Conservation (phyloP, 2,329 filamentous ascomycete species). For the Aspergillus tanneri region DNA sequence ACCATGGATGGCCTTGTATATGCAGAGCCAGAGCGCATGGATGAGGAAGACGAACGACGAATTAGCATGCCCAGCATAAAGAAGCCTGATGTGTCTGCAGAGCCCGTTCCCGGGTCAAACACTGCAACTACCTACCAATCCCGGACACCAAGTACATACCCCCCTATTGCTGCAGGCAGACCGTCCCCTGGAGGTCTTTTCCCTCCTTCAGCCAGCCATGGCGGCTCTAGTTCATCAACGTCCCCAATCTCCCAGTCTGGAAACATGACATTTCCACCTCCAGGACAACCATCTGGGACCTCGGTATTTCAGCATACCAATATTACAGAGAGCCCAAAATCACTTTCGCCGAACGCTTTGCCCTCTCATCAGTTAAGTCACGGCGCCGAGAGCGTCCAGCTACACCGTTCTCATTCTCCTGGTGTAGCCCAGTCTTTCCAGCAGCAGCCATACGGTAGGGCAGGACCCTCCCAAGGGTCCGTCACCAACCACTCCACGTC, state of each 20-base stretch:
- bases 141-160: constrained; percentile 73
- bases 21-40: constrained; percentile 50
- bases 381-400: constrained; percentile 35
- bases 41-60: constrained; percentile 50
- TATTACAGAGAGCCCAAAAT: constrained; percentile 86
- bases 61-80: constrained; percentile 68
- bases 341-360: constrained; percentile 56
- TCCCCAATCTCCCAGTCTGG: constrained; percentile 51
- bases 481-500: constrained; percentile 26
- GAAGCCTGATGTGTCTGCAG: constrained; percentile 63
- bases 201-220: constrained; percentile 60
- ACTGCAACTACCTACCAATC: constrained; percentile 56
- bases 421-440: constrained; percentile 44
- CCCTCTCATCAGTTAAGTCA: constrained; percentile 40
- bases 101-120: constrained; percentile 46
- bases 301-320: constrained; percentile 68
- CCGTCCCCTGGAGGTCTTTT: constrained; percentile 58
- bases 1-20: constrained; percentile 65
- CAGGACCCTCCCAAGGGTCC: constrained; percentile 23
- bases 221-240: constrained; percentile 55
- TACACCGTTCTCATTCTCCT: constrained; percentile 46
- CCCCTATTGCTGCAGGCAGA: constrained; percentile 61
- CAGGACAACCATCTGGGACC: constrained; percentile 44
- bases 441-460: constrained; percentile 33
- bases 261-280: constrained; percentile 41